phyloP scores from a whole-genome alignment of 2,329 filamentous ascomycete genomes.

The Ophiostoma sp. region DNA sequence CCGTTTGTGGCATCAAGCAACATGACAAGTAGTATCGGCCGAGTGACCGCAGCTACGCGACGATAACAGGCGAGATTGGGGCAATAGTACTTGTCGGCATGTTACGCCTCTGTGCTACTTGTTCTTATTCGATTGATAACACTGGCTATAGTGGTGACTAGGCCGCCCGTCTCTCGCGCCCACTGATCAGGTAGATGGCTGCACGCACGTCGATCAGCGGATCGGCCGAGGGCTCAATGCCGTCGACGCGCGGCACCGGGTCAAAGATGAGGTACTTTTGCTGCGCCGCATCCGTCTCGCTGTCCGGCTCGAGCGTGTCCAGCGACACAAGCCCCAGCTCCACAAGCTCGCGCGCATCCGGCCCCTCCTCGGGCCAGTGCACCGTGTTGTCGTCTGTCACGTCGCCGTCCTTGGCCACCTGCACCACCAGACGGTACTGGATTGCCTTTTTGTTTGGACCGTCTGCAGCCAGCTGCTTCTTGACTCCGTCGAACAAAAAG shows the following conservation, averaged over 20 bases:
- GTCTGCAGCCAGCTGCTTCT: conserved; percentile 33
- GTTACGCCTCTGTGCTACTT: conserved; percentile 1
- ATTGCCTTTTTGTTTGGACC: conserved; percentile 30
- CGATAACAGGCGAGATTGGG: not conserved
- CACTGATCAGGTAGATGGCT: conserved; percentile 43
- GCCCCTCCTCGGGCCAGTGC: conserved; percentile 52
- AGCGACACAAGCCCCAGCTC: conserved; percentile 47
- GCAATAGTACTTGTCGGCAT: not conserved
- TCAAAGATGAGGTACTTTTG: conserved; percentile 54
- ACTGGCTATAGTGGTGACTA: not conserved
- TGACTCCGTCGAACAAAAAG: conserved; percentile 48
- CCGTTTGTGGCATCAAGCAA: not conserved
- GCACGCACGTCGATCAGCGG: conserved; percentile 53
- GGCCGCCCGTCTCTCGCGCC: not conserved
- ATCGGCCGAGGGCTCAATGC: conserved; percentile 49
- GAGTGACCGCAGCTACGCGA: not conserved
- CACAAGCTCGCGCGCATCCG: conserved; percentile 45
- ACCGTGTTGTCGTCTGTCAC: conserved; percentile 31
- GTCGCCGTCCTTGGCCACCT: conserved; percentile 37
- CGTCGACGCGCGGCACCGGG: conserved; percentile 52
- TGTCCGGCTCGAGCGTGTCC: conserved; percentile 35
- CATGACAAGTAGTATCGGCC: conserved; percentile 2
- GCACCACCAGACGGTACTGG: conserved; percentile 45
- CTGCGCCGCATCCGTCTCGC: conserved; percentile 40
- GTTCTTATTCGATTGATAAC: not conserved